phyloP scores from a whole-genome alignment of 2,329 filamentous ascomycete genomes.

The Penicillium sp. region DNA sequence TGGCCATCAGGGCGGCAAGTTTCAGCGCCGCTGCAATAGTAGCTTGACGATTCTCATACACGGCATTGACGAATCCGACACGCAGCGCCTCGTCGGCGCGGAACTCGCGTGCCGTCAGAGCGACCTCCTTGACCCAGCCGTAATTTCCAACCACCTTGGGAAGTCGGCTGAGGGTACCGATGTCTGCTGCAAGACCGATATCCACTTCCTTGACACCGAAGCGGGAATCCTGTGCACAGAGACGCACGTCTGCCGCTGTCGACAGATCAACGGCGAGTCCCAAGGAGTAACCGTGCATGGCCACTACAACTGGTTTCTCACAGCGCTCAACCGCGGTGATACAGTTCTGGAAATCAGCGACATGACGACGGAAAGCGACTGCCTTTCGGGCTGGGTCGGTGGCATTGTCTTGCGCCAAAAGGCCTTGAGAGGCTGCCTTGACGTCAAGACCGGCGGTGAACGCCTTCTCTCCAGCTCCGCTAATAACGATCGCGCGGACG shows the following conservation, averaged over 20 bases:
- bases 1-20: constrained; percentile 65
- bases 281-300: constrained; percentile 74
- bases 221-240: constrained; percentile 37
- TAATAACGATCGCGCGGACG: constrained; percentile 75
- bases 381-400: constrained; percentile 66
- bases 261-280: constrained; percentile 71
- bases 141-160: constrained; percentile 48
- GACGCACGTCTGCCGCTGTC: constrained; percentile 45
- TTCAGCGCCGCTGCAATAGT: constrained; percentile 63
- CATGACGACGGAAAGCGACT: constrained; percentile 61
- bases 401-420: constrained; percentile 42
- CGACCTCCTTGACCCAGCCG: constrained; percentile 52
- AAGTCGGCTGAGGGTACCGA: constrained; percentile 48
- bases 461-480: constrained; percentile 75
- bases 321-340: constrained; percentile 77
- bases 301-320: constrained; percentile 85
- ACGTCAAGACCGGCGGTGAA: constrained; percentile 89
- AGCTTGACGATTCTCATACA: constrained; percentile 55
- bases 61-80: constrained; percentile 46
- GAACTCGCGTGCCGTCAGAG: constrained; percentile 46
- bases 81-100: constrained; percentile 45
- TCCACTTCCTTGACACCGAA: constrained; percentile 52
- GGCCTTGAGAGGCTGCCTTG: constrained; percentile 61
- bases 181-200: constrained; percentile 51
- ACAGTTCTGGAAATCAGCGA: constrained; percentile 76